Conservation (phyloP, 2,329 filamentous ascomycete genomes). For the Ophiostoma angusticollis region DNA sequence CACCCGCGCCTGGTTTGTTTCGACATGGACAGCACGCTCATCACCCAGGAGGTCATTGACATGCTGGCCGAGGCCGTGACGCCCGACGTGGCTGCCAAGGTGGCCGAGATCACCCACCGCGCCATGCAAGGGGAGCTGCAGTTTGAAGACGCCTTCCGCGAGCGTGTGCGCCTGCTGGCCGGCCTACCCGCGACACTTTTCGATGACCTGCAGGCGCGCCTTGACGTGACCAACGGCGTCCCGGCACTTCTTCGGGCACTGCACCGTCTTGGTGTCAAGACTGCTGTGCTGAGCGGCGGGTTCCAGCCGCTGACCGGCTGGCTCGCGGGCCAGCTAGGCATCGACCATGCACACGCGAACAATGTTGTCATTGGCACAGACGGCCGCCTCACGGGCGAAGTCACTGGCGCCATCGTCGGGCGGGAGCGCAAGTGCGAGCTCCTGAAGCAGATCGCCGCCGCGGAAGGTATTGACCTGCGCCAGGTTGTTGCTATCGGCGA, state of each 20-base stretch:
- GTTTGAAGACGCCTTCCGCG: constrained; percentile 72
- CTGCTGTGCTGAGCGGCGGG: constrained; percentile 82
- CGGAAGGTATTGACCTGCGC: constrained; percentile 51
- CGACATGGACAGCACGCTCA: constrained; percentile 97
- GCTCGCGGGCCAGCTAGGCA: constrained; percentile 67
- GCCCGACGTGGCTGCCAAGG: constrained; percentile 62
- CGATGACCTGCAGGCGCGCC: constrained; percentile 57
- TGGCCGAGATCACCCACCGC: constrained; percentile 78
- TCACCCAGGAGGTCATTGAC: constrained; percentile 95
- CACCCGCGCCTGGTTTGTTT: constrained; percentile 85
- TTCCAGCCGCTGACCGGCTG: constrained; percentile 83
- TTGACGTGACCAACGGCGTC: constrained; percentile 75
- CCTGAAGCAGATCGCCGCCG: constrained; percentile 54
- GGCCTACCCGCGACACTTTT: constrained; percentile 72
- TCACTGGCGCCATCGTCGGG: constrained; percentile 61
- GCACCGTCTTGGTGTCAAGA: constrained; percentile 68
- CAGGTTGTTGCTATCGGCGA: constrained; percentile 67
- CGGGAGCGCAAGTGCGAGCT: constrained; percentile 62
- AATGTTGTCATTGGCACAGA: constrained; percentile 54
- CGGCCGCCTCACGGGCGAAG: constrained; percentile 55
- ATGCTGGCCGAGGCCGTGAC: constrained; percentile 72
- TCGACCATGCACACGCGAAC: constrained; percentile 85
- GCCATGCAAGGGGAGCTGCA: constrained; percentile 96
- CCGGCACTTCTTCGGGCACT: constrained; percentile 60
- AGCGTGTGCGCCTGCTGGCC: constrained; percentile 66